phyloP scores from a whole-genome alignment of 345 rosid species.

The Raphanus sativus region DNA sequence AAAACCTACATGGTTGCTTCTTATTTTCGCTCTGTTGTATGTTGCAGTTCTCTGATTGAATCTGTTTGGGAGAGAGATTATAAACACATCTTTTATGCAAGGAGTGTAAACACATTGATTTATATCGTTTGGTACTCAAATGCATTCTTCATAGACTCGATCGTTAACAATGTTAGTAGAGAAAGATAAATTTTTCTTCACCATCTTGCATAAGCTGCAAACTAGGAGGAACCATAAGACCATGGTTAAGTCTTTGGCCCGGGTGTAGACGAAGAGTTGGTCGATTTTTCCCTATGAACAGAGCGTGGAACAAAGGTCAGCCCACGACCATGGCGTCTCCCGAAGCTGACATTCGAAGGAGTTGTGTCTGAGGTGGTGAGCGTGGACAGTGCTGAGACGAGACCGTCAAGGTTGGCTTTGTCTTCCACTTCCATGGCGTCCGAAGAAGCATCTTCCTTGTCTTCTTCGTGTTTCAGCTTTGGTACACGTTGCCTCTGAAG shows the following conservation, averaged over 20 bases:
- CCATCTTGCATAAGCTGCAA: constrained; percentile 10
- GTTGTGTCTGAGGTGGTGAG: constrained; percentile 71
- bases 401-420: constrained; percentile 54
- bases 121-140: constrained; percentile 10
- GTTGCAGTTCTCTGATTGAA: constrained; percentile 33
- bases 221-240: constrained; percentile 7
- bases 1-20: constrained; percentile 36
- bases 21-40: constrained; percentile 36
- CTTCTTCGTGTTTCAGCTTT: constrained; percentile 22
- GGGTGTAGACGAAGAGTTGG: constrained; percentile 36
- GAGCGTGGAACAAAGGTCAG: constrained; percentile 73
- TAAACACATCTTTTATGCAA: background rate
- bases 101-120: constrained; percentile 1
- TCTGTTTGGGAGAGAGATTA: constrained; percentile 7
- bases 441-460: constrained; percentile 37
- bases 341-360: constrained; percentile 81
- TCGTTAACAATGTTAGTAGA: constrained; percentile 7
- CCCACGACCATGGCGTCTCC: constrained; percentile 73
- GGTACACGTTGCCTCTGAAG: constrained; percentile 36
- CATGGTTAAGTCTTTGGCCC: constrained; percentile 35
- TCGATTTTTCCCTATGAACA: constrained; percentile 46
- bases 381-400: constrained; percentile 77
- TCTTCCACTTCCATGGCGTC: constrained; percentile 78
- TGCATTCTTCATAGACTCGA: constrained; percentile 4
- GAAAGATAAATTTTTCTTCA: constrained; percentile 12